Base-by-base conservation (phyloP, 2,329 filamentous ascomycete species). In the Penicillium sp. region DNA sequence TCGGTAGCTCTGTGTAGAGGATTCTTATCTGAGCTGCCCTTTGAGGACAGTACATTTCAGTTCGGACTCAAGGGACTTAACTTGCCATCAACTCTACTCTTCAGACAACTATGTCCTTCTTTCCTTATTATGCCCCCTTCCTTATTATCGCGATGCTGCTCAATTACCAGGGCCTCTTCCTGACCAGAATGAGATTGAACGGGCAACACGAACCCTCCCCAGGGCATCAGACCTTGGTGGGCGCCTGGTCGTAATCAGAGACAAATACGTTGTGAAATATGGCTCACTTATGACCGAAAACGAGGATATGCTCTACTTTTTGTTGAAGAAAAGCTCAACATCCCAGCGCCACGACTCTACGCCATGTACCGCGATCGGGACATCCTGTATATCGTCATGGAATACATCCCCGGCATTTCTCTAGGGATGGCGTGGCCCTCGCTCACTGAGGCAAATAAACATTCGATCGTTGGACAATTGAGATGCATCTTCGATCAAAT, bases 301-400 rank as follows among this genome's bases (percentile, higher is more conserved):
- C 41, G 52, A 59, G 44, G 54, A 38, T 42, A 57, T 50, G 44
- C 56, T 54, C 44, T 57, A 34, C 35, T 56, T 27, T 57, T 57
- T 38, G 32, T 56, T 46, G 52, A 57, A 49, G 8, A 52, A 35
- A 32, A 22, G 9, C 55, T 56, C 40, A 36, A 46, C 20, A 55
- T 55, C 38, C 14, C 51, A 46, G 55, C 47, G 4, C 55, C 52
- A 43, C 48, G 47, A 37, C 55, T 57, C n/a, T 54, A 54, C 42
- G 50, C 55, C 28, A 57, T 57, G 55, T 55, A 54, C 40, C 47
- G 47, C 40, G 27, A 55, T 35, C 26, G 36, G 27, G 46, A 48
- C 32, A 52, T 4, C 6, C 42, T 55, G n/a, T 52, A 57, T 45
- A 52, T 55, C 23, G 44, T 57, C 44, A 55, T 57, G 55, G 24